These are phyloP conservation scores for Exutisphaerella laricina DNA, from an alignment of 2,329 filamentous ascomycete species.

Conservation along the genomic window DNA sequence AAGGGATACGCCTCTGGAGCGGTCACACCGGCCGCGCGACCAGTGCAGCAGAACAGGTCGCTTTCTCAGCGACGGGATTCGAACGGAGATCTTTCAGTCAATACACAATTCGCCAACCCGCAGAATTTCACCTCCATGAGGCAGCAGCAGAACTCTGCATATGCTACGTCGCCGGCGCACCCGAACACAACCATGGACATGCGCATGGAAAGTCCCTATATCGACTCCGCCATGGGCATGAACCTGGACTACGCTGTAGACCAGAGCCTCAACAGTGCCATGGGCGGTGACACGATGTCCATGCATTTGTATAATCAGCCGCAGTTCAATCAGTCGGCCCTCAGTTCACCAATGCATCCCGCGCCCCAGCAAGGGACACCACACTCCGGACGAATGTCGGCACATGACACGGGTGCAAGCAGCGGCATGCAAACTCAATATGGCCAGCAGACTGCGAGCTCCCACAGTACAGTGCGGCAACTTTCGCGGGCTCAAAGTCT, in stretches of 20 bases:
- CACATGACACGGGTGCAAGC: conserved; percentile 29
- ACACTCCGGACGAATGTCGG: conserved; percentile 22
- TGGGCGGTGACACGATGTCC: conserved; percentile 23
- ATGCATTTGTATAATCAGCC: conserved; percentile 37
- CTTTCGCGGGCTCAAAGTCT: conserved; percentile 27
- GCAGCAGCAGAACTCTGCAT: conserved; percentile 37
- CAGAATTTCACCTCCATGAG: conserved; percentile 37
- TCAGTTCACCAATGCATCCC: conserved; percentile 38
- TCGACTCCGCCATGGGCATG: conserved; percentile 38
- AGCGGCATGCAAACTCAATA: conserved; percentile 29
- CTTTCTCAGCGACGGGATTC: conserved; percentile 17
- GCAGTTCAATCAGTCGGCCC: conserved; percentile 37
- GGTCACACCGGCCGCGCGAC: conserved; percentile 13
- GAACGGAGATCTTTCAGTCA: conserved; percentile 36
- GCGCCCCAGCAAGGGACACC: conserved; percentile 25
- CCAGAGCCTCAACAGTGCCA: conserved; percentile 21
- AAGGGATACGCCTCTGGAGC: conserved; percentile 18
- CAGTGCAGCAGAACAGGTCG: conserved; percentile 7
- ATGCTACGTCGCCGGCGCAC: conserved; percentile 40
- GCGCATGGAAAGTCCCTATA: conserved; percentile 40
- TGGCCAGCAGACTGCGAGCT: conserved; percentile 11
- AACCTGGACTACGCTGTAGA: conserved; percentile 38
- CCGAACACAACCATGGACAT: conserved; percentile 39
- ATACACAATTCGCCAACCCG: conserved; percentile 36
- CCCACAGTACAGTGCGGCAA: conserved; percentile 16